Evolutionary conservation across 805 yeast genomes (phyloP), one percentile per base, ranked within the genome.

Genomic region (Teunomyces atbi): DNA sequence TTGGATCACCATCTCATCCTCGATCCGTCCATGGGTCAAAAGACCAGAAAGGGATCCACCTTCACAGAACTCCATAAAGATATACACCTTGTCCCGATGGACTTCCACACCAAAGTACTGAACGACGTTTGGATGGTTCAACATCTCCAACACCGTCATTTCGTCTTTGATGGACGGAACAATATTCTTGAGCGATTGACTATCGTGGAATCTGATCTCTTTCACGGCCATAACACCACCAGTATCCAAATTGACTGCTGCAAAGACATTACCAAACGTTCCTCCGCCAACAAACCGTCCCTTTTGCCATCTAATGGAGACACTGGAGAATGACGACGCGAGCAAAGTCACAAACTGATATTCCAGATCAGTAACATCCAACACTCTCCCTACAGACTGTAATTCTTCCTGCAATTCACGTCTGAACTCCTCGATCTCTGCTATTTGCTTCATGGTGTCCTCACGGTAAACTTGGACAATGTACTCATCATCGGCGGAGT

Each of bases 201-300:
- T 78, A 58, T 91, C 96, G 56, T 89, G 96, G 62, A 94, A 83
- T 46, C 89, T 78, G 49, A 94, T 90, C 66, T 94, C 98, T 64
- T 94, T 94, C 28, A 94, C 99, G 0, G 99, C 99, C 86, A 94
- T 83, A 2, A 91, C 85, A 44, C 91, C 96, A 62, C 98, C 98
- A 13, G 96, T 89, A 55, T 92, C 98, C 50, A 94, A 77, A 60
- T 92, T 90, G 18, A 89, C 84, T 0, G 97, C 96, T 0, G 94
- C 90, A 65, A 79, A 94, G 3, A 94, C 99, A 48, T 86, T 82
- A 5, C 99, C 99, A 74, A 92, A 94, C 0, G 97, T 81, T 36
- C 99, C 99, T 37, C 96, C 92, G 1, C 99, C 99, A 57, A 94
- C 81, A 58, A 83, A 89, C 51, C 84, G 81, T 40, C 97, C 96